Base-by-base conservation (phyloP, 2,329 filamentous ascomycete genomes). In the Cryphonectria naterciae region DNA sequence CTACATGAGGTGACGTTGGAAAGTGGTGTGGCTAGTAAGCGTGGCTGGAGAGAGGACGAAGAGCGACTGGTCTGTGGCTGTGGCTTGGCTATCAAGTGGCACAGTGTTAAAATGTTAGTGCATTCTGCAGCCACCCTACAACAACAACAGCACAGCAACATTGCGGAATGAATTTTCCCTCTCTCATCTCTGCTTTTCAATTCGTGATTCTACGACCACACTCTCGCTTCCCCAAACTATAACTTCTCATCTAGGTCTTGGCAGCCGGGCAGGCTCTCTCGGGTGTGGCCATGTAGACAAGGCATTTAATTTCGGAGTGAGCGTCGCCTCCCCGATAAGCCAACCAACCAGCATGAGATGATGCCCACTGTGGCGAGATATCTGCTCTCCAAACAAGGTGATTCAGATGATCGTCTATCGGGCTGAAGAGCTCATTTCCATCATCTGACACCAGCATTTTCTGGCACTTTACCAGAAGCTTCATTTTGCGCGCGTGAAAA, bases 1-100 rank as follows among this genome's bases (percentile, higher is more conserved):
- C 32, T 11, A 35, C 8, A 49, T 22, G 63, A 52, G 39, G 61
- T 65, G 63, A 65, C 28, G 63, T 65, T 52, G 63, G 17, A 61
- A 65, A 46, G 25, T 2, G 4, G 41, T 35, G 63, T 52, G 63
- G 63, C 63, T 65, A 7, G 43, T 65, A 28, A 22, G 43, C 10
- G 63, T 65, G 63, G 63, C 63, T 65, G 28, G 22, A 39, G 2
- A 46, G 43, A 46, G 46, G 22, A 39, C 1, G 1, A 19, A 39
- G 17, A 39, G 35, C 28, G 28, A 32, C 54, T 56, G 39, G 46
- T 2, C 46, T 49, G 58, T 61, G 58, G 41, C 28, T 65, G 63
- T 52, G 41, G 39, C 39, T 39, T 56, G 11, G 13, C 25, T 32
- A 15, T 3, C 25, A 28, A n/a, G 17, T 32, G 22, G 41, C 43